These are phyloP conservation scores for Trichosporon ovoides DNA, from an alignment of 1,284 basidiomycete genomes.

Conservation along the genomic window DNA sequence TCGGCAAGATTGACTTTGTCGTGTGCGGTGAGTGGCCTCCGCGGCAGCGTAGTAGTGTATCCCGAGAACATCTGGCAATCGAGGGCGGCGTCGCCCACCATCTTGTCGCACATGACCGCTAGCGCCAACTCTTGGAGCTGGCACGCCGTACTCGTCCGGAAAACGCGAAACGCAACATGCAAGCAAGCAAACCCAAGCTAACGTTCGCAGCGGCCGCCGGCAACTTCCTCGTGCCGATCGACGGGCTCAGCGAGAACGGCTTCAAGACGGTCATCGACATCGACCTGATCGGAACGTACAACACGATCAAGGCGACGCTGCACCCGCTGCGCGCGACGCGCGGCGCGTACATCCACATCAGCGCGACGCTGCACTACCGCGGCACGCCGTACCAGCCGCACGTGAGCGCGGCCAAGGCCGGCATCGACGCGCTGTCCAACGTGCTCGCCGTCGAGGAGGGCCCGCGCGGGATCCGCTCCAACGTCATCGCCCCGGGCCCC, in stretches of 20 bases:
- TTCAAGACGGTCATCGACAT: slow-evolving; percentile 94
- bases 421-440: slow-evolving; percentile 76
- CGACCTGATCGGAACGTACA: slow-evolving; percentile 86
- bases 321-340: slow-evolving; percentile 62
- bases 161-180: not conserved
- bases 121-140: not conserved
- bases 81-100: not conserved
- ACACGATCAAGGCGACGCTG: slow-evolving; percentile 88
- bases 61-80: not conserved
- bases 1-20: slow-evolving; percentile 89
- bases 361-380: slow-evolving; percentile 81
- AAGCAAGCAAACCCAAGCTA: not conserved
- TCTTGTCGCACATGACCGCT: not conserved
- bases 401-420: slow-evolving; percentile 92
- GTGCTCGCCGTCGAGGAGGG: slow-evolving; percentile 91
- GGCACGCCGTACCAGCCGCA: slow-evolving; percentile 91
- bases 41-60: too few relatives aligned
- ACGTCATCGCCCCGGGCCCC: slow-evolving; percentile 78
- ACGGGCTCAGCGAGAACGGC: slow-evolving; percentile 72
- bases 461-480: slow-evolving; percentile 86
- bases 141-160: not conserved
- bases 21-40: slow-evolving; percentile 78
- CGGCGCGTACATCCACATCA: slow-evolving; percentile 86
- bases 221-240: slow-evolving; percentile 81
- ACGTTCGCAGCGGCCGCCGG: slow-evolving; percentile 70